Evolutionary conservation across 768 basidiomycete species (phyloP), one percentile per base, ranked within the genome.

Genomic region (Suillus fuscotomentosus): DNA sequence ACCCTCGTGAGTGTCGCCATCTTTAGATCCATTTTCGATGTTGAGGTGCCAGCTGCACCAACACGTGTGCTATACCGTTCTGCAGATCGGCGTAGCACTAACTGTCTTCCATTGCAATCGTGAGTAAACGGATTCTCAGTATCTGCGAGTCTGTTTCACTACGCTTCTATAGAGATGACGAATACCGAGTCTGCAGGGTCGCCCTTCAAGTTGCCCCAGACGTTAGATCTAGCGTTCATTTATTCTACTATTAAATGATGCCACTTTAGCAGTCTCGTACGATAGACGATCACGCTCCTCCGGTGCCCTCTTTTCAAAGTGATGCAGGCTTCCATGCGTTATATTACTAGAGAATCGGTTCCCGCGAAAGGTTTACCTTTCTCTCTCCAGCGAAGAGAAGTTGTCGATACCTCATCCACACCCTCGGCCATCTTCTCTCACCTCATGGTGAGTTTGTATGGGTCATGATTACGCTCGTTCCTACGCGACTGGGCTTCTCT

Each of bases 401-500:
- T 20, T 24, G 41, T 15, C 36, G 22, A 57, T 57, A 57, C 24
- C 22, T 57, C 39, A 27, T 6, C 39, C 41, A 42, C 17, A 36
- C 36, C 36, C 36, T 59, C 14, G 15, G 56, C 27, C 41, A 42
- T 20, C 57, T 41, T 59, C 57, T 42, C 38, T 42, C 57, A n/a
- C 41, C 57, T 59, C 41, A 6, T 59, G 57, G 57, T 41, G 39
- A 5, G 38, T 17, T 24, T 22, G 55, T 5, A 24, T 24, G 56
- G 36, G 53, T 54, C 53, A 20, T 36, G 53, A 54, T 54, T 34
- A 36, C 53, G 38, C 39, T 57, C 56, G 56, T 59, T 59, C 41
- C 57, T 59, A 59, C 41, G 57, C 41, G 41, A 42, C 57, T 59
- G 27, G 27, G 27, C 57, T 59, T 59, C 57, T 42, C 41, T n/a